phyloP scores from a whole-genome alignment of 2,329 filamentous ascomycete genomes.

The Ascochyta pisi region DNA sequence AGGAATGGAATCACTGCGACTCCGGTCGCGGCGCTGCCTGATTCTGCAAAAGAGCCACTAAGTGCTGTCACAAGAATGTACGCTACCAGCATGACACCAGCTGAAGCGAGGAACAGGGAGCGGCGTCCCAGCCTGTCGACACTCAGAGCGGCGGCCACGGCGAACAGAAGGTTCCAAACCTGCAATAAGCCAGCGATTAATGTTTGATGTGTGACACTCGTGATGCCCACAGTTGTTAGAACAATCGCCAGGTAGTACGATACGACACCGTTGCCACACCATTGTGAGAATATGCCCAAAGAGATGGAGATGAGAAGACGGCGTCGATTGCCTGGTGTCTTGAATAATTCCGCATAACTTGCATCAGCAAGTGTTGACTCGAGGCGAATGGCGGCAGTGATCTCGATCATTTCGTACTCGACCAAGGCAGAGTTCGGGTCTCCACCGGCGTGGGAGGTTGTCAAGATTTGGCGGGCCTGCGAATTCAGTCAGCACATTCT shows the following conservation, averaged over 20 bases:
- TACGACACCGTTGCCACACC: conserved; percentile 50
- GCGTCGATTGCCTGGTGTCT: conserved; percentile 45
- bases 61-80: conserved; percentile 53
- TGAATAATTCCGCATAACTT: conserved; percentile 23
- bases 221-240: conserved; percentile 48
- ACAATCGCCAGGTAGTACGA: conserved; percentile 48
- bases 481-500: conserved; percentile 33
- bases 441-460: conserved; percentile 17
- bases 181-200: conserved; percentile 50
- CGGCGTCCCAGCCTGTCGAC: conserved; percentile 54
- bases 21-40: conserved; percentile 1
- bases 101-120: conserved; percentile 52
- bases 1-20: conserved; percentile 21
- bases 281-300: conserved; percentile 48
- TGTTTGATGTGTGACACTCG: conserved; percentile 40
- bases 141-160: conserved; percentile 47
- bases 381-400: conserved; percentile 7
- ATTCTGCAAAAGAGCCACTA: conserved; percentile 38
- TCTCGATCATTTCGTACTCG: conserved; percentile 21
- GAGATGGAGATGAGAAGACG: conserved; percentile 48
- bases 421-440: conserved; percentile 28
- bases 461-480: conserved; percentile 12
- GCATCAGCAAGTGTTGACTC: conserved; percentile 21
- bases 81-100: conserved; percentile 51
- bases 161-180: conserved; percentile 49